Base-by-base conservation (phyloP, 2,329 filamentous ascomycete genomes). In the Didymella pinodella region DNA sequence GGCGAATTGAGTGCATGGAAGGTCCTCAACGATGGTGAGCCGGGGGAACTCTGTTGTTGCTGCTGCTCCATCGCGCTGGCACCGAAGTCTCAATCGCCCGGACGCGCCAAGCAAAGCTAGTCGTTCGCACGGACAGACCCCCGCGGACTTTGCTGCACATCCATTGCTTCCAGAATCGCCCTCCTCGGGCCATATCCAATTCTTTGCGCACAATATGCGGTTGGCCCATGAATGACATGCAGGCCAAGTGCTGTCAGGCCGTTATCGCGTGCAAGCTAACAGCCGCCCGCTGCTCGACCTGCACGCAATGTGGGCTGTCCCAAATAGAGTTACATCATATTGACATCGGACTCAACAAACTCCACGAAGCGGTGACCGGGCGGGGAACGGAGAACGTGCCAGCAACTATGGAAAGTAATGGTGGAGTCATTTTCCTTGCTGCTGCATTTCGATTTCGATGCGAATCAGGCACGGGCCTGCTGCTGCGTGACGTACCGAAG, bases 1-100 rank as follows among this genome's bases (percentile, higher is more conserved):
- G 44, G 46, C 55, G 64, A 48, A 64, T 62, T 46, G 63, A 59
- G 58, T 69, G 70, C 72, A 74, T 76, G 63, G 57, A 61, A 67
- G 57, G 56, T 57, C 47, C n/a, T 60, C 57, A 46, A 54, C 22
- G 40, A 41, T 44, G 57, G 48, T 54, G 44, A 48, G 44, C 41
- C 31, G 57, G 48, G 31, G 51, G 47, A 52, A 34, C 29, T 48
- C 41, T 52, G 48, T 52, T 31, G 48, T 36, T 45, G 4, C 12
- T 32, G 45, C 45, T 51, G 38, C 47, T 44, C 25, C 32, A 34
- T 29, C 53, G 48, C 52, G 56, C 51, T 36, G 48, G 31, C 38
- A n/a, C 14, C 44, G 31, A 48, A 18, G 25, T 58, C 45, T 53
- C 36, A 48, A 44, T 54, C 50, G 29, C 29, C 8, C 29, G 10